Evolutionary conservation across 2,329 filamentous ascomycete genomes (phyloP), one percentile per base, ranked within the genome.

Genomic region (Fragosphaeria purpurea): DNA sequence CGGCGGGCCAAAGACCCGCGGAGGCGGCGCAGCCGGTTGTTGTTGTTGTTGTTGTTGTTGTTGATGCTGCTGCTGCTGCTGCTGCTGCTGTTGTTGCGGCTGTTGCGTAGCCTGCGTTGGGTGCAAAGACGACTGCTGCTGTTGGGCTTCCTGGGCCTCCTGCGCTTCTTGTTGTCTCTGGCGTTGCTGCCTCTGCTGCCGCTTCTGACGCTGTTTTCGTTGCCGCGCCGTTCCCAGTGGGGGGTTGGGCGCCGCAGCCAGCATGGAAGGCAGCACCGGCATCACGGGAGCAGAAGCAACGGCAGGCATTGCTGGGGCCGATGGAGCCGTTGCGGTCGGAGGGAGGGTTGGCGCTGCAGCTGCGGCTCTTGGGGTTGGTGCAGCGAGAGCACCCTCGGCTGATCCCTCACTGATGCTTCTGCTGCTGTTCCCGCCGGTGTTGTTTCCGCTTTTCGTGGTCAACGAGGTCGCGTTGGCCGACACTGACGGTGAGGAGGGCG

Each of bases 161-260:
- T 41, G 13, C 2, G 48, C 51, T 7, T 52, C 54, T 10, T 57
- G 54, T 40, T 48, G 46, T 34, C 53, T 55, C 48, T 54, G 51
- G 22, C 56, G 53, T 38, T 56, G 50, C 53, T 55, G 54, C 4
- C 55, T 35, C 48, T 53, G 56, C 47, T 55, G 54, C 4, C 56
- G 56, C 37, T 56, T 57, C 50, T 55, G 54, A 9, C 56, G 53
- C 42, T 57, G 56, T 44, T 56, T 57, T 1, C 56, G 54, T 43
- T 57, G 56, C 4, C 56, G 54, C 1, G 56, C 53, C 3, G 56
- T 57, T 11, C 56, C 56, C 2, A 53, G 48, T 7, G 55, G 56
- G 7, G 48, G 45, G 6, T 34, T 51, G 3, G 50, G 50, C 3
- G 47, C 41, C 34, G 37, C 33, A n/a, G 47, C 48, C 41, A 52